Conservation (phyloP, 345 rosid species). For the Brassica cretica region DNA sequence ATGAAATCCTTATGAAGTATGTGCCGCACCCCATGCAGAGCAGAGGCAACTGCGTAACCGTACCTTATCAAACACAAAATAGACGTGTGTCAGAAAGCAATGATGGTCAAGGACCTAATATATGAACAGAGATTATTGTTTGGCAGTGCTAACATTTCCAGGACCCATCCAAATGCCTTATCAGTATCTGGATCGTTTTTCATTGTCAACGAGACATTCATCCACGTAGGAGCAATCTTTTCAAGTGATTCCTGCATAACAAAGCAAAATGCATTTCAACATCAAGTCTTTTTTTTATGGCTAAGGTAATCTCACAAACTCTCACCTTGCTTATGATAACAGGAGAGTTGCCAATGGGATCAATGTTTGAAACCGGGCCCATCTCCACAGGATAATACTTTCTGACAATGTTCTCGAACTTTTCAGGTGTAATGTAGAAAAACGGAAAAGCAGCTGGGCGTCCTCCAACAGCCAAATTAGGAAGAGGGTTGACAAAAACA, state of each 20-base stretch:
- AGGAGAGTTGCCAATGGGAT: slow-evolving; percentile 92
- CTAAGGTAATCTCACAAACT: neutral
- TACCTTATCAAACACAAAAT: slow-evolving; percentile 59
- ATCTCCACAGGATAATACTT: slow-evolving; percentile 70
- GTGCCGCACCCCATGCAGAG: slow-evolving; percentile 89
- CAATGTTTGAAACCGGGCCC: slow-evolving; percentile 73
- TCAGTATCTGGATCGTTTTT: slow-evolving; percentile 95
- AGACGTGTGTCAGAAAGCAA: slow-evolving; percentile 12
- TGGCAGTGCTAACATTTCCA: slow-evolving; percentile 77
- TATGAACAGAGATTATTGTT: slow-evolving; percentile 6
- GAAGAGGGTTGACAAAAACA: slow-evolving; percentile 74
- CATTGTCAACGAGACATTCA: slow-evolving; percentile 92
- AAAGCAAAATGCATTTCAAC: slow-evolving; percentile 1
- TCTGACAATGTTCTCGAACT: slow-evolving; percentile 55
- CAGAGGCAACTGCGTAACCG: slow-evolving; percentile 97
- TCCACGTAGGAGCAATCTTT: slow-evolving; percentile 97
- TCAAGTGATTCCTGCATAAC: slow-evolving; percentile 61
- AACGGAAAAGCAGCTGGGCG: slow-evolving; percentile 85
- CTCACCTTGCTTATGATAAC: slow-evolving; percentile 79
- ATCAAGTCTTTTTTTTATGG: neutral
- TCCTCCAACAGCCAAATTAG: slow-evolving; percentile 72
- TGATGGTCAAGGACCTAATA: neutral
- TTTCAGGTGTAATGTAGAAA: slow-evolving; percentile 78
- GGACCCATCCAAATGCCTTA: slow-evolving; percentile 95
- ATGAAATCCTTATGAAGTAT: slow-evolving; percentile 84